Percentiles rank a stretch among this genome's conserved stretches.
Conservation (phyloP, 1,139 yeast genomes). For the Yamadazyma mexicana region DNA sequence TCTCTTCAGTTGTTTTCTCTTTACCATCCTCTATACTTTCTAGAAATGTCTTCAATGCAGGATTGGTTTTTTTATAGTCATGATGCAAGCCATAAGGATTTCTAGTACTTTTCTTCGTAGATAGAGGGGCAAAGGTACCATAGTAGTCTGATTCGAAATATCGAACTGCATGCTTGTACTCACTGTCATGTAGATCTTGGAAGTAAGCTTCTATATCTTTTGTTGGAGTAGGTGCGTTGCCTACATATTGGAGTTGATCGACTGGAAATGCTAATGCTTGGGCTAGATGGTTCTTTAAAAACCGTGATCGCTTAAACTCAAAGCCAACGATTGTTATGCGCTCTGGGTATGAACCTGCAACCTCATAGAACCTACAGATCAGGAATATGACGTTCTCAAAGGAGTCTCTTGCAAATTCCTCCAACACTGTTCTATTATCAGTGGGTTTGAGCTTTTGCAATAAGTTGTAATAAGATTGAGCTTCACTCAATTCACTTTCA, state of each 20-base stretch:
- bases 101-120: conserved; percentile 47
- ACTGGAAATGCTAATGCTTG: conserved; percentile 43
- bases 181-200: conserved; percentile 45
- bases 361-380: conserved; percentile 55
- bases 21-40: conserved; percentile 12
- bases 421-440: conserved; percentile 39
- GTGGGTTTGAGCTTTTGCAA: conserved; percentile 19
- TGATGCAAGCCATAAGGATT: conserved; percentile 60
- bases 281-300: conserved; percentile 53
- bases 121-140: conserved; percentile 47
- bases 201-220: conserved; percentile 32
- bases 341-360: conserved; percentile 48
- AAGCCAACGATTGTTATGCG: conserved; percentile 65
- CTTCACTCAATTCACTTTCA: conserved; percentile 60
- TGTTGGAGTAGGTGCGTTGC: conserved; percentile 59
- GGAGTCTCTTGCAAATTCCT: conserved; percentile 79
- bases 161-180: conserved; percentile 54
- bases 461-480: conserved; percentile 53
- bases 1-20: conserved; percentile 12
- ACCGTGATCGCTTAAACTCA: conserved; percentile 67
- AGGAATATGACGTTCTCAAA: conserved; percentile 75
- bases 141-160: conserved; percentile 61
- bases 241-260: conserved; percentile 47
- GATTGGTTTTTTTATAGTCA: conserved; percentile 36
- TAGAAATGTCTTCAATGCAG: conserved; percentile 23